Percentiles rank a stretch among this genome's conserved stretches.
Conservation (phyloP, 75 land plant species). For the Pinus albicaulis region DNA sequence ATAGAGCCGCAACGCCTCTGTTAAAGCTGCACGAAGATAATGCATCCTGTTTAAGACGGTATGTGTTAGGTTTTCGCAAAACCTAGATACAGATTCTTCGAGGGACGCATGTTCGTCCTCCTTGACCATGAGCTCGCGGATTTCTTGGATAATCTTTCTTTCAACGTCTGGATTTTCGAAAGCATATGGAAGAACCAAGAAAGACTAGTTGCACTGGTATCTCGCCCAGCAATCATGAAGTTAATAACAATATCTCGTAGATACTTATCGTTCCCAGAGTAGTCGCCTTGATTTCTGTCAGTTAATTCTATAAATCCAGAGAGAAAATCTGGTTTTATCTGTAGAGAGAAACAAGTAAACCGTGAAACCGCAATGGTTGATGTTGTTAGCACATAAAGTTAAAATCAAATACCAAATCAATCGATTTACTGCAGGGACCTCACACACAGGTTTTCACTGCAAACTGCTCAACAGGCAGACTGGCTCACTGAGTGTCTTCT, state of each 20-base stretch:
- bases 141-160: too few species aligned
- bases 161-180: neutral
- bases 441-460: too few species aligned
- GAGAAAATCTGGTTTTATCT: conserved; percentile 33
- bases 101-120: neutral
- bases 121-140: too few species aligned
- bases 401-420: too few species aligned
- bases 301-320: conserved; percentile 34
- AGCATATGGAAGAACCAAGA: conserved; percentile 26
- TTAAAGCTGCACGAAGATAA: conserved; percentile 11
- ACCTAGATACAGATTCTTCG: neutral
- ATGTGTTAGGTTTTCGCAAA: conserved; percentile 22
- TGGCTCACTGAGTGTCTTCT: too few species aligned
- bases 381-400: too few species aligned
- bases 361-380: too few species aligned
- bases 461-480: too few species aligned
- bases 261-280: conserved; percentile 14
- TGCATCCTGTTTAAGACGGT: conserved; percentile 13
- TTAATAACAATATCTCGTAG: conserved; percentile 30
- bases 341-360: neutral
- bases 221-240: conserved; percentile 40
- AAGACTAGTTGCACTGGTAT: conserved; percentile 12
- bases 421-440: too few species aligned
- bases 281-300: conserved; percentile 6
- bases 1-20: conserved; percentile 14